Base-by-base conservation (phyloP, 352 stramenopile genomes). In the Globisporangium splendens region DNA sequence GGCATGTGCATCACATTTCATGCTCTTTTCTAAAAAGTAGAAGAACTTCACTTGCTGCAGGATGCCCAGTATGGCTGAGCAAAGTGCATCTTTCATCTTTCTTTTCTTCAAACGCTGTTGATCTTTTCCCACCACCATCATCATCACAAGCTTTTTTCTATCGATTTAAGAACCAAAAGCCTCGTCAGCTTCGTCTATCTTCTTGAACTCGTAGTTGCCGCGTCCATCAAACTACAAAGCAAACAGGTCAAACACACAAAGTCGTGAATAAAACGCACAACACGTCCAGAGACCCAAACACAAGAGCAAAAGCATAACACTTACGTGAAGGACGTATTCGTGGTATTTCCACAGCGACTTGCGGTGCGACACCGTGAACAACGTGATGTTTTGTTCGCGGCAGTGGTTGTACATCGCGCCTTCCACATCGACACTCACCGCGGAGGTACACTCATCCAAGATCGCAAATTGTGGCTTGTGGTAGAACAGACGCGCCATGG, bases 261-360 rank as follows among this genome's bases (percentile, higher is more conserved):
- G 42, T 2, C 42, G 28, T 11, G 24, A 53, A n/a, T n/a, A n/a
- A n/a, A n/a, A n/a, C n/a, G 49, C 31, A 21, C 22, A 28, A 14
- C 11, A 60, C 50, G 13, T 18, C 20, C 28, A 35, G 28, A 35
- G 10, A 8, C 5, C 28, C 28, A 35, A 35, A 35, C 28, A 35
- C 21, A 38, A n/a, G 56, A 14, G 54, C 6, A 52, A 54, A 50
- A 12, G 41, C 24, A 56, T 22, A 2, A 39, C 10, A 80, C 72
- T 50, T 71, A 94, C 82, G 65, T 73, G 72, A 50, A 92, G 75
- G 18, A 91, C 79, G 64, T 87, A 90, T 75, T 93, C 83, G 68
- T 97, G 90, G 69, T 96, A 94, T 59, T 79, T 83, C 87, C 88
- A 96, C 12, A 97, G 62, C 69, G 83, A 93, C 68, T 95, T 93